phyloP scores from a whole-genome alignment of 2,329 filamentous ascomycete species.

The Raffaelea ambrosiae region DNA sequence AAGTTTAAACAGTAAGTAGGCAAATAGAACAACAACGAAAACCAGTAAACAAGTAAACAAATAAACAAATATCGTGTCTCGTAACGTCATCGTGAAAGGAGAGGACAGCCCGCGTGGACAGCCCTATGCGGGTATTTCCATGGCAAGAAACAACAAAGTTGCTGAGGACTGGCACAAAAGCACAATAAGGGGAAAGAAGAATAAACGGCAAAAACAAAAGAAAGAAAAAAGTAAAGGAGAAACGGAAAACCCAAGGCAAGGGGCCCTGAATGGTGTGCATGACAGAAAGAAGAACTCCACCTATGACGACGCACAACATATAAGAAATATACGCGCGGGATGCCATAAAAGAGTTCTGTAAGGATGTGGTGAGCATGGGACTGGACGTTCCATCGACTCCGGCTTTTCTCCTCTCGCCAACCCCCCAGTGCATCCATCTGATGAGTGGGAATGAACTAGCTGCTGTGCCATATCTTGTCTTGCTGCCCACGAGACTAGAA shows the following conservation, averaged over 20 bases:
- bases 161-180: no score
- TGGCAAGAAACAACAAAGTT: not conserved
- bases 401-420: no score
- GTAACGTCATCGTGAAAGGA: not conserved
- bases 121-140: not conserved
- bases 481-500: no score
- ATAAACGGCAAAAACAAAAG: not conserved
- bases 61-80: constrained; percentile 2
- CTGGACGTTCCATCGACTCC: no score
- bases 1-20: not conserved
- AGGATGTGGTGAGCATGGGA: no score
- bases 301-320: constrained; percentile 1
- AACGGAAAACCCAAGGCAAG: not conserved
- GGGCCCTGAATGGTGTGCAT: not conserved
- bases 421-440: no score
- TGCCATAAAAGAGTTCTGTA: no score
- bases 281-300: no score
- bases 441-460: no score
- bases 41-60: constrained; percentile 9
- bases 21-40: constrained; percentile 10
- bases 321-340: not conserved
- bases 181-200: no score
- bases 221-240: not conserved
- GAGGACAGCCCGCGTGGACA: not conserved
- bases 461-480: no score